A percentile compares a stretch with the other conserved stretches of the same genome.
phyloP scores from a whole-genome alignment of 2,329 filamentous ascomycete genomes.

The Cladosporium sp. region DNA sequence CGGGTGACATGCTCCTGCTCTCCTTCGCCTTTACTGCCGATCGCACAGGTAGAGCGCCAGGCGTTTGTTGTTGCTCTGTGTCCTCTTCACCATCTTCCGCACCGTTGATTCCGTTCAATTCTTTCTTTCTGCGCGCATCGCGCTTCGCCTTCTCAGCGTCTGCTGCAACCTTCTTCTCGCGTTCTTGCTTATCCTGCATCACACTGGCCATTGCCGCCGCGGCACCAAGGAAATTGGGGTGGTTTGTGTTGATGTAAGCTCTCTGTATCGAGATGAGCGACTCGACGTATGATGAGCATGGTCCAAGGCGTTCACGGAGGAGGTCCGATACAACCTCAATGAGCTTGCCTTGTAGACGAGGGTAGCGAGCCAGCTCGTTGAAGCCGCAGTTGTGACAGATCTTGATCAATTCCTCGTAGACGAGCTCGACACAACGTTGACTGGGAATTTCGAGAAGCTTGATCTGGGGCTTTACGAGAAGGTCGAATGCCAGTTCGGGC shows the following conservation, averaged over 20 bases:
- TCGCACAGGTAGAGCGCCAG: conserved; percentile 56
- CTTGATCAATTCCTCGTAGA: conserved; percentile 98
- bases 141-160: conserved; percentile 85
- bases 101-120: conserved; percentile 75
- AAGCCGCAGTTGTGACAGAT: conserved; percentile 98
- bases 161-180: conserved; percentile 76
- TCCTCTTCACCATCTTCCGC: conserved; percentile 67
- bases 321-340: conserved; percentile 98
- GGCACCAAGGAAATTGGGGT: conserved; percentile 96
- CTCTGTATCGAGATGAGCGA: conserved; percentile 96
- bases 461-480: conserved; percentile 97
- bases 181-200: conserved; percentile 90
- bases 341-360: conserved; percentile 89
- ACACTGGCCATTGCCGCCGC: conserved; percentile 97
- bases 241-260: conserved; percentile 99
- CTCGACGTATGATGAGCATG: conserved; percentile 87
- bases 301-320: conserved; percentile 85
- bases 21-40: conserved; percentile 48
- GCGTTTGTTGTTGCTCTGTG: conserved; percentile 51
- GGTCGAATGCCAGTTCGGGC: conserved; percentile 94
- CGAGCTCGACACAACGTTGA: conserved; percentile 94
- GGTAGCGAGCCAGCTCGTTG: conserved; percentile 87
- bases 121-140: conserved; percentile 79
- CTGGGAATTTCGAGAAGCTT: conserved; percentile 93
- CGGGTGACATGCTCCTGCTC: conserved; percentile 79